Percentiles rank a stretch among this genome's conserved stretches.
Conservation (phyloP, 73 alveolate species). For the Urostyla sp. region DNA sequence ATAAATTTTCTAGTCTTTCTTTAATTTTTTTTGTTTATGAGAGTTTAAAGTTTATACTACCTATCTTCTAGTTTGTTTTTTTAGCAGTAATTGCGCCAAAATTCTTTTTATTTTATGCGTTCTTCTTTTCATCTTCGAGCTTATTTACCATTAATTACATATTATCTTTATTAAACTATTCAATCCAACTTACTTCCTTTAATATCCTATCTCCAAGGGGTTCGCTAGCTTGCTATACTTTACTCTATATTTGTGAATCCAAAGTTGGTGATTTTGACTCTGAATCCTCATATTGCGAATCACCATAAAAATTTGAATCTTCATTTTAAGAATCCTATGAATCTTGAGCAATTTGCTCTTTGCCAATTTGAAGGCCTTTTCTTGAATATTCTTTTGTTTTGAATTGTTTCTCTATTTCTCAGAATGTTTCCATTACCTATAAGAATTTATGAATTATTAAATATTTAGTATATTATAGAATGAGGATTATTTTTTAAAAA, state of each 20-base stretch:
- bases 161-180: too few relatives aligned
- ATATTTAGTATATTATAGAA: background rate
- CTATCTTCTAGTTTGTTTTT: slow-evolving; percentile 12
- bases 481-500: background rate
- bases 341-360: background rate
- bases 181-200: background rate
- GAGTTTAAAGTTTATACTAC: background rate
- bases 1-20: slow-evolving; percentile 47
- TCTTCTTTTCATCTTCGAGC: slow-evolving; percentile 1
- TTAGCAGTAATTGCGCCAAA: slow-evolving; percentile 12
- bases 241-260: too few relatives aligned
- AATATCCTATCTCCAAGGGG: background rate
- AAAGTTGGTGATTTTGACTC: too few relatives aligned
- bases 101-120: slow-evolving; percentile 24
- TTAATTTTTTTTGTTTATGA: slow-evolving; percentile 1
- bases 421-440: slow-evolving; percentile 70
- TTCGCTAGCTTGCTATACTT: background rate
- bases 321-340: slow-evolving; percentile 3
- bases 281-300: slow-evolving; percentile 13
- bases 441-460: background rate
- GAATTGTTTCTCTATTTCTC: slow-evolving; percentile 63
- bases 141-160: too few relatives aligned
- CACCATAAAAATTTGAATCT: slow-evolving; percentile 18
- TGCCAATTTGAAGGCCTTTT: slow-evolving; percentile 52
- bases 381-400: slow-evolving; percentile 68